Evolutionary conservation across 148 eudicot species (phyloP).

Genomic region (Pharnaceum exiguum): DNA sequence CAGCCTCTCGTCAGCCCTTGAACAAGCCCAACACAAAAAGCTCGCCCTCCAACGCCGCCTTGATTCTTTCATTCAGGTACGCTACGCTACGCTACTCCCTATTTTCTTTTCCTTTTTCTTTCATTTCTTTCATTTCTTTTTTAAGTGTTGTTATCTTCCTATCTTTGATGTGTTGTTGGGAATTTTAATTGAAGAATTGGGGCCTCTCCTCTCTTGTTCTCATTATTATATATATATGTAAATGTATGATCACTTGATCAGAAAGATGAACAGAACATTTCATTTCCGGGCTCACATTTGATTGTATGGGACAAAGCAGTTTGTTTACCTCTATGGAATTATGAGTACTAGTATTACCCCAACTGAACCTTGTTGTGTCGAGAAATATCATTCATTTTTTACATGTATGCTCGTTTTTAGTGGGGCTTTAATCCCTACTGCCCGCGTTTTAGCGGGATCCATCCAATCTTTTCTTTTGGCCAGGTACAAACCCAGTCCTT

Average conservation of each 20-base stretch:
- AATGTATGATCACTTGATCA: no score
- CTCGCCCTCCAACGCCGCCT: conserved; percentile 42
- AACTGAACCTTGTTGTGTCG: background rate
- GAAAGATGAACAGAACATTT: no score
- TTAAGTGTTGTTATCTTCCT: background rate
- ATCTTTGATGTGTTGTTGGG: background rate
- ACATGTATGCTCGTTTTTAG: background rate
- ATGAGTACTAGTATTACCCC: background rate
- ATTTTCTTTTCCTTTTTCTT: background rate
- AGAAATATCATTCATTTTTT: background rate
- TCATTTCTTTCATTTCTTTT: background rate
- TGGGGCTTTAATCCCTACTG: conserved; percentile 23
- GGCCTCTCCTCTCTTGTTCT: no score
- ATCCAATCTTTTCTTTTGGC: conserved; percentile 20
- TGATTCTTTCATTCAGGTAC: conserved; percentile 50
- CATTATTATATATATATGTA: no score
- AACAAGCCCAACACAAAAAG: conserved; percentile 54
- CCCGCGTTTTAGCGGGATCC: conserved; percentile 33
- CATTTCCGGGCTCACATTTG: no score
- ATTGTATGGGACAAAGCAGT: no score
- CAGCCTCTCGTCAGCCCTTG: conserved; percentile 69
- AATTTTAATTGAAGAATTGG: no score
- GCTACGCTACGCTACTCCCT: background rate
- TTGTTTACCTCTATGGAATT: no score
- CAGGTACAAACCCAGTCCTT: conserved; percentile 80